These are phyloP conservation scores for Oxyria digyna DNA, from an alignment of 148 eudicot species.

Conservation along the genomic window DNA sequence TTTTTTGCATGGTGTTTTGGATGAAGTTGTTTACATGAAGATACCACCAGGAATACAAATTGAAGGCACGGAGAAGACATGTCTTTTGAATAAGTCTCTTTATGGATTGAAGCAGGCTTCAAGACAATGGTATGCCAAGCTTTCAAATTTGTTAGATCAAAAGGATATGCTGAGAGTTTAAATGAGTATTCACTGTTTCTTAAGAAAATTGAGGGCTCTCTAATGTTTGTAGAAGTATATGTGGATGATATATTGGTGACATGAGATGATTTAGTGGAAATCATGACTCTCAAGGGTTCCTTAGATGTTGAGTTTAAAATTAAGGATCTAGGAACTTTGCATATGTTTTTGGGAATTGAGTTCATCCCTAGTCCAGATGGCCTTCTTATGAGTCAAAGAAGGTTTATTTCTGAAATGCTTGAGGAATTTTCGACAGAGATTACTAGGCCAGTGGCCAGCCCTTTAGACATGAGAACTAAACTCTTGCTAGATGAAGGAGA, in stretches of 20 bases:
- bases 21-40: too few relatives aligned
- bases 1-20: too few relatives aligned
- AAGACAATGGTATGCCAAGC: background rate
- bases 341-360: background rate
- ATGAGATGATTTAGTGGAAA: background rate
- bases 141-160: background rate
- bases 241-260: too few relatives aligned
- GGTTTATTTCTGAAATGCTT: background rate
- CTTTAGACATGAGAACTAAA: too few relatives aligned
- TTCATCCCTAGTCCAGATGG: background rate
- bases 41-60: too few relatives aligned
- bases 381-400: background rate
- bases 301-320: background rate
- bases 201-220: background rate
- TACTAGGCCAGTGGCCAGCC: too few relatives aligned
- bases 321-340: background rate
- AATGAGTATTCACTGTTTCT: background rate
- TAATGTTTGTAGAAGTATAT: too few relatives aligned
- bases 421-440: too few relatives aligned
- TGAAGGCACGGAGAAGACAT: background rate
- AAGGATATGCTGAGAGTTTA: background rate
- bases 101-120: background rate
- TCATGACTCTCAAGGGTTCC: background rate
- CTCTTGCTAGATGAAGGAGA: background rate
- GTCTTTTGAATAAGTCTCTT: background rate